These are phyloP conservation scores for Skeletonema marinoi DNA, from an alignment of 108 stramenopile species.

Conservation along the genomic window DNA sequence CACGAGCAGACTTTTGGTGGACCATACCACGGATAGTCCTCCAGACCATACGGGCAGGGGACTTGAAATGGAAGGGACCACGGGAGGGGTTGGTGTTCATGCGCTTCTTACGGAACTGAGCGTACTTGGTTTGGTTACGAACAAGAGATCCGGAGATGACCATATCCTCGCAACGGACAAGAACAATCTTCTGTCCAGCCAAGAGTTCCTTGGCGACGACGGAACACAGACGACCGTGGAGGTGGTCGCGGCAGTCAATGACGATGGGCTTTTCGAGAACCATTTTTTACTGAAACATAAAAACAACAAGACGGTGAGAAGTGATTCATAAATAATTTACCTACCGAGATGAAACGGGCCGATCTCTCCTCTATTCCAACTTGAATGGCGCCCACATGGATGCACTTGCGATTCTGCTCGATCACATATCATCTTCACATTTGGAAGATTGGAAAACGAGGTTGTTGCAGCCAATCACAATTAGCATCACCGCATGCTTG, in stretches of 20 bases:
- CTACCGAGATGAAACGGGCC: not conserved
- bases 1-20: slow-evolving; percentile 97
- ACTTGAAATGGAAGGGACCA: slow-evolving; percentile 98
- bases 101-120: slow-evolving; percentile 95
- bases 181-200: slow-evolving; percentile 95
- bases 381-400: not conserved
- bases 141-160: slow-evolving; percentile 93
- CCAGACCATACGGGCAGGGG: slow-evolving; percentile 97
- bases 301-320: not conserved
- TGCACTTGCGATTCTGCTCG: no score
- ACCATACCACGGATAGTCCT: slow-evolving; percentile 99
- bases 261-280: slow-evolving; percentile 67
- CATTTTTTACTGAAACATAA: slow-evolving; percentile 13
- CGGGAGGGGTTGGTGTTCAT: slow-evolving; percentile 97
- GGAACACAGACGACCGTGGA: slow-evolving; percentile 97
- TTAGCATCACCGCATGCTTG: not conserved
- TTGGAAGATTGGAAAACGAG: not conserved
- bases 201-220: slow-evolving; percentile 99
- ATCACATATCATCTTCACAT: not conserved
- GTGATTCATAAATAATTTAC: not conserved
- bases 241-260: slow-evolving; percentile 99
- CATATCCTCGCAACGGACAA: slow-evolving; percentile 98
- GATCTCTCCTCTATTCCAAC: slow-evolving; percentile 2
- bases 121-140: slow-evolving; percentile 97
- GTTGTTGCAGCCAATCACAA: not conserved